A percentile compares a stretch with the other conserved stretches of the same genome.
Conservation (phyloP, 2,329 filamentous ascomycete species). For the Meredithiella fracta region DNA sequence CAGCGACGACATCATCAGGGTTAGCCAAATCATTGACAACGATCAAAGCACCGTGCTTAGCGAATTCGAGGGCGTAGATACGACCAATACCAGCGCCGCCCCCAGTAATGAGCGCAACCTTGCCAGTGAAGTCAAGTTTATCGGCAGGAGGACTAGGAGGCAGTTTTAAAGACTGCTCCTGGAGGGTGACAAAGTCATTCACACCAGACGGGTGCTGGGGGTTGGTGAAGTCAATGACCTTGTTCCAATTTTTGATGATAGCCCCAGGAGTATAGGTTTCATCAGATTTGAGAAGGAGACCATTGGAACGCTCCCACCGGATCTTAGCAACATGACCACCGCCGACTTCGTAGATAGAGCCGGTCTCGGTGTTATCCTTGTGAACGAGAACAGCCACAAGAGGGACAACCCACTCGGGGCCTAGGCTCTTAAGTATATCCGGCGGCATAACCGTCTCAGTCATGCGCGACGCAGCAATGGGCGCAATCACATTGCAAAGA, state of each 20-base stretch:
- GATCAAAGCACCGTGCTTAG: conserved; percentile 65
- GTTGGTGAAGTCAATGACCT: conserved; percentile 71
- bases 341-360: conserved; percentile 83
- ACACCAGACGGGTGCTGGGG: conserved; percentile 70
- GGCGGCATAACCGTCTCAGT: conserved; percentile 89
- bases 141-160: conserved; percentile 54
- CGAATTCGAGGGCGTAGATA: conserved; percentile 74
- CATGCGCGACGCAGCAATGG: conserved; percentile 85
- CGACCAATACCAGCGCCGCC: conserved; percentile 83
- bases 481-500: conserved; percentile 82
- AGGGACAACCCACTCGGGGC: conserved; percentile 90
- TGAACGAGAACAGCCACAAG: conserved; percentile 79
- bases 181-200: conserved; percentile 72
- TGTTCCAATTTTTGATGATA: conserved; percentile 75
- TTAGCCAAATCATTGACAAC: conserved; percentile 94
- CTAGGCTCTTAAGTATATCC: conserved; percentile 70
- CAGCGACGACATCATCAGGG: conserved; percentile 75
- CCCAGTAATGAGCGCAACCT: conserved; percentile 75
- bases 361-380: conserved; percentile 74
- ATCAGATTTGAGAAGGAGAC: conserved; percentile 79
- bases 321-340: conserved; percentile 86
- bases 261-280: conserved; percentile 74
- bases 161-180: conserved; percentile 70
- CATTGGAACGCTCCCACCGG: conserved; percentile 84
- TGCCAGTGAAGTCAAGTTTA: conserved; percentile 65